These are phyloP conservation scores for Tolypocladium inflatum DNA, from an alignment of 2,329 filamentous ascomycete genomes.

Conservation along the genomic window DNA sequence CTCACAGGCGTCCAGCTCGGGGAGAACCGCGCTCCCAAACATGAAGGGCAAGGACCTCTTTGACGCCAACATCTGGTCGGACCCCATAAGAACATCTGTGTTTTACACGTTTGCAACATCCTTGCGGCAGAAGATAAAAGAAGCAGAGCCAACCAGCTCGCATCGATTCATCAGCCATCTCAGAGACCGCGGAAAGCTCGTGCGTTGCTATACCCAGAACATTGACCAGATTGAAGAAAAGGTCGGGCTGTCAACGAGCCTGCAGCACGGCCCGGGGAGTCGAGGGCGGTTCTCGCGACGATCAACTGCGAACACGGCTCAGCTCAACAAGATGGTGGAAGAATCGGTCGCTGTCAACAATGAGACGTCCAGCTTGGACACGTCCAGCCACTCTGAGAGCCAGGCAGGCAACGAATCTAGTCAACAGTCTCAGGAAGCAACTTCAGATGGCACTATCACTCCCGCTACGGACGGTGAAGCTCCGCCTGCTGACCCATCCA, in stretches of 20 bases:
- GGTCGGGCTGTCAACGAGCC: slow-evolving; percentile 55
- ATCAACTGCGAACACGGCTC: slow-evolving; percentile 23
- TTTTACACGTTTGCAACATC: slow-evolving; percentile 66
- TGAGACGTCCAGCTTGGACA: slow-evolving; percentile 6
- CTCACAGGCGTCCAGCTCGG: slow-evolving; percentile 27
- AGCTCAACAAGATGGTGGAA: slow-evolving; percentile 28
- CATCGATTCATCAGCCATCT: slow-evolving; percentile 62
- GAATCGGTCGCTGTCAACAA: slow-evolving; percentile 13
- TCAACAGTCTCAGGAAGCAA: slow-evolving; percentile 3
- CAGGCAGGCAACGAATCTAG: neutral
- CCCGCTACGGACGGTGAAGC: slow-evolving; percentile 8
- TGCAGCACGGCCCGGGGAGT: slow-evolving; percentile 52
- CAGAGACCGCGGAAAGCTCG: slow-evolving; percentile 56
- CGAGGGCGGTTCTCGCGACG: slow-evolving; percentile 49
- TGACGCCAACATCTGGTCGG: slow-evolving; percentile 60
- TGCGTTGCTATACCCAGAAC: slow-evolving; percentile 67
- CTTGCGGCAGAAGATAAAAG: slow-evolving; percentile 52
- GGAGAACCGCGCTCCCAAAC: slow-evolving; percentile 37
- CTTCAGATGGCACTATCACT: slow-evolving; percentile 5
- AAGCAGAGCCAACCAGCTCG: slow-evolving; percentile 54
- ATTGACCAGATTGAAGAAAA: slow-evolving; percentile 66
- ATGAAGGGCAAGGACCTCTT: slow-evolving; percentile 66
- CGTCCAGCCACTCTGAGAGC: slow-evolving; percentile 5
- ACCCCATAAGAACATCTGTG: slow-evolving; percentile 57
- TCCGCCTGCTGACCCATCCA: slow-evolving; percentile 9